Evolutionary conservation across 441 rosid species (phyloP), one percentile per base, ranked within the genome.

Genomic region (Breynia disticha): DNA sequence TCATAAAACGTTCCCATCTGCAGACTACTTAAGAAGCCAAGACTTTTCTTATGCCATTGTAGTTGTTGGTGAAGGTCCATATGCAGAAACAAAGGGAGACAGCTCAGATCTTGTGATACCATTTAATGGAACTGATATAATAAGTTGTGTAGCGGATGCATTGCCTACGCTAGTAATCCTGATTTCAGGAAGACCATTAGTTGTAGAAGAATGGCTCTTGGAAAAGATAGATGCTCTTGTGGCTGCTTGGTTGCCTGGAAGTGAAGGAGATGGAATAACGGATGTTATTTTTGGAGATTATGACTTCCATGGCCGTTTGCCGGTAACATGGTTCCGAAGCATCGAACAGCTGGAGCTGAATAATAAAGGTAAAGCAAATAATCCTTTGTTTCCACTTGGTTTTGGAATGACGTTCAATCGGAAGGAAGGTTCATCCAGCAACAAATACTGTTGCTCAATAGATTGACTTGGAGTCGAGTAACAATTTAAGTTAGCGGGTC

Each of bases 211-310:
- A 11, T 14, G 3, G 16, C 32, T 79, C 35, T 57, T 83, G 70
- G 80, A 75, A 54, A 80, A 83, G 68, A 59, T 71, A 0, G 80
- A 81, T 42, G 88, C 78, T 43, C 22, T 87, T 3, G 72, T 87
- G 20, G 87, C 93, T 49, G 96, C 98, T 42, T 87, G 97, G 95
- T 69, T 87, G 58, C 97, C 96, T 43, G 97, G 97, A 65, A 84
- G 66, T 7, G 97, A 90, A 71, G 96, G 86, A 32, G 65, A 59
- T 22, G 96, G 93, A 41, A 48, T 87, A 39, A 53, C 84, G 15
- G 95, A 90, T 54, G 87, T 80, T 37, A 39, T 87, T 14, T 87
- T 87, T 7, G 97, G 95, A 18, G 88, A 87, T 64, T 58, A 66
- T 49, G 81, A 74, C 15, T 84, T 87, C 32, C 32, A 64, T 8